Evolutionary conservation across 805 yeast genomes (phyloP).

Genomic region (Zygosaccharomyces bailii): DNA sequence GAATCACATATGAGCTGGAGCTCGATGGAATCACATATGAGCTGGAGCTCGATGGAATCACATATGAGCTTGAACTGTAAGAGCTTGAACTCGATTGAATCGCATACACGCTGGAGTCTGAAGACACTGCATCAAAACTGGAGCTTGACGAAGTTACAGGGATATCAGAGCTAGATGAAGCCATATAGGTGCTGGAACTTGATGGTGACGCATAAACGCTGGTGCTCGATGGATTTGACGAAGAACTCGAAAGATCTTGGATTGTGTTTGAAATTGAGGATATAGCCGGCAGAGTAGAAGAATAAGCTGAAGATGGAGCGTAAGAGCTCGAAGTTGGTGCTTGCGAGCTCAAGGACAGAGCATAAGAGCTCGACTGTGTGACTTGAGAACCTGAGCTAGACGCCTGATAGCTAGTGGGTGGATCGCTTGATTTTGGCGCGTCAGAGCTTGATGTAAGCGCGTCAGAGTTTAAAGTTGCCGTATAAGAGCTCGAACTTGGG

Average conservation of each 20-base stretch:
- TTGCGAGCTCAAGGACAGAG: not conserved
- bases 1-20: not conserved
- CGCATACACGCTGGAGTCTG: not conserved
- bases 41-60: slow-evolving; percentile 1
- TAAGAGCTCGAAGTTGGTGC: not conserved
- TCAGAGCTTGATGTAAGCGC: not conserved
- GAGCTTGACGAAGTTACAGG: not conserved
- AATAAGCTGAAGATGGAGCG: not conserved
- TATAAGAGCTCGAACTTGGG: not conserved
- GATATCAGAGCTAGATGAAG: not conserved
- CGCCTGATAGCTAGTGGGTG: too few species aligned
- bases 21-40: not conserved
- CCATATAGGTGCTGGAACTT: not conserved
- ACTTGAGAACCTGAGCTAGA: not conserved
- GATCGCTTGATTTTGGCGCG: not conserved
- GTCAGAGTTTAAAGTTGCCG: not conserved
- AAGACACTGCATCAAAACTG: not conserved
- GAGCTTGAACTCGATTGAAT: not conserved
- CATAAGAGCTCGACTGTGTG: not conserved
- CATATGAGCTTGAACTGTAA: not conserved
- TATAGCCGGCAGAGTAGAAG: not conserved
- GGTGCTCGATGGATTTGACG: not conserved
- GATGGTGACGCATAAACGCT: not conserved
- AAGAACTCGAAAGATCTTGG: not conserved
- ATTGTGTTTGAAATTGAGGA: not conserved